Evolutionary conservation across 75 land plant genomes (phyloP), one percentile per base, ranked within the genome.

Genomic region (Chamaecyparis obtusa): DNA sequence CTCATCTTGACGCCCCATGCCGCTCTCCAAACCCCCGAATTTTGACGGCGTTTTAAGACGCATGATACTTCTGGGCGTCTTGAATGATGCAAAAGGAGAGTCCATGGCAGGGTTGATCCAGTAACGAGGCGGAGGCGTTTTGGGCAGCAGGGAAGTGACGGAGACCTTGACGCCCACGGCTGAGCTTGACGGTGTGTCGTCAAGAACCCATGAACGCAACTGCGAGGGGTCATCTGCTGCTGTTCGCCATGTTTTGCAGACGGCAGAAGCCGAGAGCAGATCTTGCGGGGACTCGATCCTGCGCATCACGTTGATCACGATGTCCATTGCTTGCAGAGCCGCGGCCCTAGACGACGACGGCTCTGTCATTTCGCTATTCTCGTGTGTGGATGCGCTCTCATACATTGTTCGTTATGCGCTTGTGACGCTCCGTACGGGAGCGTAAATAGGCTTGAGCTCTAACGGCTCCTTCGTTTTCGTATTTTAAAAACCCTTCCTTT

Each of bases 41-140:
- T 67, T 77, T 37, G 80, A 39, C 43, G 80, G 80, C 9, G 41
- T 36, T 30, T 21, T 27, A 24, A 80, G 48, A 21, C 48, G 27
- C 83, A 43, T 80, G 27, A 90, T 86, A 33, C 91, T 90, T 54
- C 85, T 88, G 5, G 91, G 91, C 17, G 87, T 85, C 83, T 88
- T 90, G 80, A 90, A 90, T 13, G 89, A 84, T 1, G 91, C 89
- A 55, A 90, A 88, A 27, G 91, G 91, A 24, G 91, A 90, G 44
- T 88, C 84, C 15, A 87, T 67, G 14, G 89, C 81, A 16, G 91
- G 91, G 86, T 90, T 88, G 64, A 90, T 85, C 91, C 91, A 90
- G 32, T 88, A 89, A 67, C 83, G 88, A 30, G 91, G 91, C 32
- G 69, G 91, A 35, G 91, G 91, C 37, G 91, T 90, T 60, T 88